Conservation (phyloP, 2,329 filamentous ascomycete genomes). For the Arthrinium phaeospermum region DNA sequence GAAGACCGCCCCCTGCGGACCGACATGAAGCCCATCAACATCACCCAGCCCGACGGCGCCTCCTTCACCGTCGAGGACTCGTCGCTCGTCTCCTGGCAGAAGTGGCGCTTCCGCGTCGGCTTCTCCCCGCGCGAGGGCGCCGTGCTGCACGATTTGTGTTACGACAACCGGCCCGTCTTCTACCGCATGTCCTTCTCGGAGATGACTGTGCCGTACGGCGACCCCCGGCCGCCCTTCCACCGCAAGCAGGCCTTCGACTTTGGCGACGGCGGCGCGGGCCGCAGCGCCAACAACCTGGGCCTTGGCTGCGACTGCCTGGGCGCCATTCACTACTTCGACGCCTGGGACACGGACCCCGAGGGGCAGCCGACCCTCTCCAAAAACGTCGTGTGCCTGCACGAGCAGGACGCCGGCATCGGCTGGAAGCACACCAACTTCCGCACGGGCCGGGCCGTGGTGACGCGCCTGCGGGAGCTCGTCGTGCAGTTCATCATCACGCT, state of each 20-base stretch:
- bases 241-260: slow-evolving; percentile 74
- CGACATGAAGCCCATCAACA: slow-evolving; percentile 72
- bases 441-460: slow-evolving; percentile 65
- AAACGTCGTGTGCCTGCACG: slow-evolving; percentile 72
- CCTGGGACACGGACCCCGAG: slow-evolving; percentile 55
- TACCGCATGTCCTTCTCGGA: slow-evolving; percentile 66
- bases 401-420: slow-evolving; percentile 71
- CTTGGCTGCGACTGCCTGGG: slow-evolving; percentile 74
- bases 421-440: slow-evolving; percentile 77
- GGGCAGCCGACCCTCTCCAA: slow-evolving; percentile 59
- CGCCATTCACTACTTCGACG: slow-evolving; percentile 63
- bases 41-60: slow-evolving; percentile 62
- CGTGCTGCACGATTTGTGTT: slow-evolving; percentile 66
- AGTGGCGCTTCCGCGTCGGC: slow-evolving; percentile 65
- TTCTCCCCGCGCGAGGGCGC: slow-evolving; percentile 68
- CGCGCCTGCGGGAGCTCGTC: slow-evolving; percentile 66
- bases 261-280: slow-evolving; percentile 68
- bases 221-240: slow-evolving; percentile 66
- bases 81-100: slow-evolving; percentile 41
- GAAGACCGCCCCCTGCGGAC: slow-evolving; percentile 48
- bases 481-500: slow-evolving; percentile 72
- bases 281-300: slow-evolving; percentile 68
- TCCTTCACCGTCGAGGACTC: slow-evolving; percentile 39
- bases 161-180: slow-evolving; percentile 63
- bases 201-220: slow-evolving; percentile 68